Conservation (phyloP, 1,284 basidiomycete genomes). For the Ustilago tritici region DNA sequence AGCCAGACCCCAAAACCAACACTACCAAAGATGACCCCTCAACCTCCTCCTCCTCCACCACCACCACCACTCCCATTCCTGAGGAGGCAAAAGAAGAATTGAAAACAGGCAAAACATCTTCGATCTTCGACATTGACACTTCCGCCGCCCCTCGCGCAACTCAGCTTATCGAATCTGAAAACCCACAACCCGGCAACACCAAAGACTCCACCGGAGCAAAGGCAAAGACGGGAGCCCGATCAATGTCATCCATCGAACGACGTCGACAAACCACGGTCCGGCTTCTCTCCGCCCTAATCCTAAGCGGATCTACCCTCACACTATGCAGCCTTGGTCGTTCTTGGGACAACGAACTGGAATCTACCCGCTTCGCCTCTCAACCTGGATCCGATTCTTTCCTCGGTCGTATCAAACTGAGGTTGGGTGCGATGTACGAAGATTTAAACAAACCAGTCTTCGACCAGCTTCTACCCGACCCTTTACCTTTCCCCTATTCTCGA, state of each 20-base stretch:
- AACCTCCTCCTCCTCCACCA: not conserved
- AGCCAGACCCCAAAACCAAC: slow-evolving; percentile 2
- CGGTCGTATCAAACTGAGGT: slow-evolving; percentile 59
- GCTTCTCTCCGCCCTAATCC: slow-evolving; percentile 41
- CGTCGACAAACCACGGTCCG: slow-evolving; percentile 61
- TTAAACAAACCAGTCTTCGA: slow-evolving; percentile 80
- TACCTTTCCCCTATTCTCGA: slow-evolving; percentile 85
- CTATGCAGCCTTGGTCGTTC: slow-evolving; percentile 65
- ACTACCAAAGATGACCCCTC: slow-evolving; percentile 4
- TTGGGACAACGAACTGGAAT: slow-evolving; percentile 68
- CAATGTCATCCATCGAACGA: slow-evolving; percentile 69
- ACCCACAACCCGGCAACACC: not conserved
- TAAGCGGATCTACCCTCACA: slow-evolving; percentile 51
- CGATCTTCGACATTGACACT: slow-evolving; percentile 61
- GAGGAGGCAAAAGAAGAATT: slow-evolving; percentile 1
- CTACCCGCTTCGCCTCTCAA: slow-evolving; percentile 40
- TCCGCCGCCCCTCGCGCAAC: slow-evolving; percentile 37
- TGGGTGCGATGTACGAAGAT: slow-evolving; percentile 56
- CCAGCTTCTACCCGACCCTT: slow-evolving; percentile 87
- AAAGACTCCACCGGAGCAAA: slow-evolving; percentile 63
- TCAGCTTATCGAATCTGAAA: slow-evolving; percentile 38
- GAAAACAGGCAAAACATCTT: slow-evolving; percentile 26
- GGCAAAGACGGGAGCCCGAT: slow-evolving; percentile 64
- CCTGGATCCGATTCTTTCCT: slow-evolving; percentile 51
- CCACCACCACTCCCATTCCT: slow-evolving; percentile 3